Evolutionary conservation across 1,139 yeast species (phyloP), one percentile per base, ranked within the genome.

Genomic region (Groenewaldozyma auringiensis): DNA sequence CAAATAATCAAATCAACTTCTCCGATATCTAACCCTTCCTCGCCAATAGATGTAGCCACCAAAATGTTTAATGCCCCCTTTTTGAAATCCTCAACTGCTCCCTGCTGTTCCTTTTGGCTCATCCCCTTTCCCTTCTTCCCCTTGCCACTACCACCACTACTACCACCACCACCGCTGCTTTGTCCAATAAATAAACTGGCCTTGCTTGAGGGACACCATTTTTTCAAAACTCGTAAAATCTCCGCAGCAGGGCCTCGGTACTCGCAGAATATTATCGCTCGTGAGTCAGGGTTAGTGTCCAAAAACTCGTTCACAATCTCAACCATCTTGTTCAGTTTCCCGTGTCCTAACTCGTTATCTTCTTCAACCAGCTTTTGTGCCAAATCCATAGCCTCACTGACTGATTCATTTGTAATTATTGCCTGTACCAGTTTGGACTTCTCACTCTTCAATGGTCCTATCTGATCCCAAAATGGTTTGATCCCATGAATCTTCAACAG

Each of bases 1-100:
- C 96, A 88, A 3, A 92, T 74, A 54, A 94, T 92, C 56, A 92
- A 63, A 62, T 94, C 98, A 44, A 94, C 98, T 60, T 94, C 97
- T 29, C 98, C 97, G 53, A 94, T 94, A 70, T 94, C 98, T 51
- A 94, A 72, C 44, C 99, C 99, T 70, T 94, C 99, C 63, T 94
- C 99, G 40, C 97, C 99, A 60, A 94, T 92, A 0, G 96, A 88
- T 0, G 99, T 94, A 4, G 97, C 96, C 2, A 94, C 95, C 25
- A 94, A 68, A 4, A 86, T 79, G 59, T 92, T 94, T 57, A 76
- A 77, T 1, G 65, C 69, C 4, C 95, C 96, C 1, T 64, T 56
- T 55, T 83, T 84, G 65, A 94, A 92, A 50, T 80, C 74, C 33
- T 73, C 73, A 39, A 94, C 83, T 9, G 86, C 74, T 49, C 81